Conservation (phyloP, 2,329 filamentous ascomycete species). For the Diaporthe sp. region DNA sequence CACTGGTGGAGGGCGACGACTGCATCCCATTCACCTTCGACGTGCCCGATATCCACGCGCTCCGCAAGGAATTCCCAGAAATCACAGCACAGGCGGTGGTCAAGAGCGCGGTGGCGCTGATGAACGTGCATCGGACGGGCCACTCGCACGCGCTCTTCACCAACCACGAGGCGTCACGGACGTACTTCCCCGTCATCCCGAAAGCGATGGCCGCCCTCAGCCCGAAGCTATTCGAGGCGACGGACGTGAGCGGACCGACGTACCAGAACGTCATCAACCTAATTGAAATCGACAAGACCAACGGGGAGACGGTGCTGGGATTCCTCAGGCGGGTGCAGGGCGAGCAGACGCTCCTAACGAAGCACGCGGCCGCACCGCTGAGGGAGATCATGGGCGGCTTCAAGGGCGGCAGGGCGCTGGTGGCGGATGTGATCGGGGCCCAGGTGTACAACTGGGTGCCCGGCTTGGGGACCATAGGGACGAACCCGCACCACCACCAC, state of each 20-base stretch:
- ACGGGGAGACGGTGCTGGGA: conserved; percentile 32
- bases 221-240: conserved; percentile 38
- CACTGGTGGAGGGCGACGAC: conserved; percentile 30
- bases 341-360: conserved; percentile 40
- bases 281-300: conserved; percentile 6
- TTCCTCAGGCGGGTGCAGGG: conserved; percentile 40
- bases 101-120: conserved; percentile 41
- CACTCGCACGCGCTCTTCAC: conserved; percentile 42
- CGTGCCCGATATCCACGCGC: conserved; percentile 33
- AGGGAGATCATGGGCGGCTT: conserved; percentile 39
- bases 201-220: conserved; percentile 35
- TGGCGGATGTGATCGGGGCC: conserved; percentile 37
- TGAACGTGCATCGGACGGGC: conserved; percentile 41
- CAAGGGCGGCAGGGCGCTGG: not conserved
- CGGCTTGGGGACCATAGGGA: conserved; percentile 38
- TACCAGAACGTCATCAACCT: conserved; percentile 42
- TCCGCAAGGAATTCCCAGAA: conserved; percentile 34
- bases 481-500: conserved; percentile 37
- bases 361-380: conserved; percentile 38
- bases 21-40: conserved; percentile 39
- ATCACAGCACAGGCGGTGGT: conserved; percentile 38
- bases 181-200: conserved; percentile 40
- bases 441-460: conserved; percentile 43
- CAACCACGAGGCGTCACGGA: conserved; percentile 41
- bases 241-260: conserved; percentile 42